Conservation (phyloP, 768 basidiomycete species). For the Lactifluus subvellereus region DNA sequence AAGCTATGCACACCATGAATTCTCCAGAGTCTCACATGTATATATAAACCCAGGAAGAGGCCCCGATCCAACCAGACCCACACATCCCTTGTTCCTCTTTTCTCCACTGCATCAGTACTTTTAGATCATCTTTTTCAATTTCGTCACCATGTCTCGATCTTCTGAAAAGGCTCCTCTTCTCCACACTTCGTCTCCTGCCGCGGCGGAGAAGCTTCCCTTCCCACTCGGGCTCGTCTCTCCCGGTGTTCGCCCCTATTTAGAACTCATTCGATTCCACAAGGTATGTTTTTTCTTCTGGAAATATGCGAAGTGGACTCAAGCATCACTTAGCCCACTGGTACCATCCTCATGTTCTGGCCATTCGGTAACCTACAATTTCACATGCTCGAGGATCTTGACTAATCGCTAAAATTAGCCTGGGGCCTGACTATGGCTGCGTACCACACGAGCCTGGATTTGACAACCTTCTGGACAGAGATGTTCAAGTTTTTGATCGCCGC, state of each 20-base stretch:
- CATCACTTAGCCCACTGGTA: constrained; percentile 16
- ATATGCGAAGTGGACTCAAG: not conserved
- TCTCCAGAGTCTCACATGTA: not conserved
- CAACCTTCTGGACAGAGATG: constrained; percentile 15
- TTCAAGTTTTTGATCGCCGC: constrained; percentile 13
- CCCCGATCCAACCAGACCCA: not conserved
- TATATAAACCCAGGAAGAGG: constrained; percentile 2
- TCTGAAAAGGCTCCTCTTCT: constrained; percentile 13
- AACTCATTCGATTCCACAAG: constrained; percentile 24
- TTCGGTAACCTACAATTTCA: not conserved
- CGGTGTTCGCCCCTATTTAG: constrained; percentile 22
- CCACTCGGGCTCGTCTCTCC: constrained; percentile 22
- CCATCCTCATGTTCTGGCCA: constrained; percentile 20
- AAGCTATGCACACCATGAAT: not conserved
- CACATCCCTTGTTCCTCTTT: not conserved
- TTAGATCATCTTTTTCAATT: not conserved
- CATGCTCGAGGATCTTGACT: not conserved
- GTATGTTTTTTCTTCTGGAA: not conserved
- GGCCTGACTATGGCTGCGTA: constrained; percentile 25
- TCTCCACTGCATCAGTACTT: not conserved
- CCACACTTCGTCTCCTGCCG: not conserved
- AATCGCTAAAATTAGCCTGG: constrained; percentile 20
- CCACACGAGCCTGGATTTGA: constrained; percentile 11
- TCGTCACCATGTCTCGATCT: constrained; percentile 1
- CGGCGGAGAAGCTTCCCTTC: constrained; percentile 22